Evolutionary conservation across 2,329 filamentous ascomycete genomes (phyloP), one percentile per base, ranked within the genome.

Genomic region (Colletotrichum sp.): DNA sequence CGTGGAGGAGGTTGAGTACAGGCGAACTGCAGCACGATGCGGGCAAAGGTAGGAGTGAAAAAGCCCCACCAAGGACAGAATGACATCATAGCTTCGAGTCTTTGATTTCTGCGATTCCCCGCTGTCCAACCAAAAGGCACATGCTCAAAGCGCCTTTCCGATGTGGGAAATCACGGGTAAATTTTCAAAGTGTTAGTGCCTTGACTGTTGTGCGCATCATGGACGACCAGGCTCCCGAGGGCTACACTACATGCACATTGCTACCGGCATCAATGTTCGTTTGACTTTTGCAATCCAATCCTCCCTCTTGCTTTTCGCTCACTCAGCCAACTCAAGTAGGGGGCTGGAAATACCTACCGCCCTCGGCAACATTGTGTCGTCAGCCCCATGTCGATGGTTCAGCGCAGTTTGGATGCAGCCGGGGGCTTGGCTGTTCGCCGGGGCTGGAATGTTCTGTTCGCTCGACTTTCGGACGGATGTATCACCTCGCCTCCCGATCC

Each of bases 401-500:
- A 57, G 60, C 34, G 21, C 44, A 26, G 64, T 28, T 52, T 68
- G 66, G 34, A 68, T 65, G 74, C 65, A 71, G 49, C 71, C 71
- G 24, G 21, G 39, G 70, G 57, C 59, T 64, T 57, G 67, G 16
- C 57, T 39, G 57, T 57, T 60, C 49, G 36, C 28, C 21, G 30
- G 63, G 68, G 68, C 69, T 75, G 72, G 72, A 72, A 75, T 72
- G 63, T 62, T 73, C 71, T 69, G 34, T 66, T 59, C 13, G 26
- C 36, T 62, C 62, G 59, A 67, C 24, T 21, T 73, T 49, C 32
- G 59, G 71, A 74, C 49, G 71, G 21, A 74, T 74, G 74, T 76
- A 67, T 76, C 74, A 65, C 49, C 70, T 74, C 74, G 74, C 60
- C 65, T 69, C 71, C 74, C 71, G 74, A 68, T 63, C 55, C 69